Evolutionary conservation across 2,329 filamentous ascomycete species (phyloP), one percentile per base, ranked within the genome.

Genomic region (Aspergillus spinulosporus): DNA sequence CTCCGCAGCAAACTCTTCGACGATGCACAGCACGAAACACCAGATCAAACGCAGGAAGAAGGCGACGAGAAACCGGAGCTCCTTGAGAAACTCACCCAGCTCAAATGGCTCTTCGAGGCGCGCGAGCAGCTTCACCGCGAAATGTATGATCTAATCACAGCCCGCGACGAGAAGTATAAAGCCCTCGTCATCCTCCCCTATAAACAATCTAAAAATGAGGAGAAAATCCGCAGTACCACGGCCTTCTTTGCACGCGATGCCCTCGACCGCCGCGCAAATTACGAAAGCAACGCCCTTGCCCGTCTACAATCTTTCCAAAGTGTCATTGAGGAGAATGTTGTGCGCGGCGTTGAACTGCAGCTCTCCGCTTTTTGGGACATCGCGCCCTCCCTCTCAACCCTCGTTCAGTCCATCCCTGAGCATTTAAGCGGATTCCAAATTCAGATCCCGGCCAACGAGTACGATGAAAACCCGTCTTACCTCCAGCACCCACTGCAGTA

Each of bases 321-420:
- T 45, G 84, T 94, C 5, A 85, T 97, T 31, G 91, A 96, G 70
- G 82, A 87, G 64, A 94, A 94, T 54, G 92, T 96, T 21, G 86
- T 87, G 15, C 86, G 90, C 7, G 94, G 93, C n/a, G 91, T 97
- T 8, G 92, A 97, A 70, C 84, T 91, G 54, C 94, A 97, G 74
- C 82, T 97, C 2, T 92, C 88, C 7, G 92, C 93, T 0, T 99
- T 97, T 72, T 99, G 94, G 94, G 94, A 99, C 69, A 96, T 97
- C 66, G 93, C 92, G 1, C 94, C 94, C 2, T 86, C 87, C 3
- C 81, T 99, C 0, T 81, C 88, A 28, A 82, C 86, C 12, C 79
- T 97, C 46, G 82, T 96, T 8, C 89, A 96, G 58, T 88, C 89
- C 66, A 87, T 97, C 21, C 92, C 92, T 0, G 70, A 75, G 1